Evolutionary conservation across 805 yeast species (phyloP).

Genomic region (Zygoascus ofunaensis): DNA sequence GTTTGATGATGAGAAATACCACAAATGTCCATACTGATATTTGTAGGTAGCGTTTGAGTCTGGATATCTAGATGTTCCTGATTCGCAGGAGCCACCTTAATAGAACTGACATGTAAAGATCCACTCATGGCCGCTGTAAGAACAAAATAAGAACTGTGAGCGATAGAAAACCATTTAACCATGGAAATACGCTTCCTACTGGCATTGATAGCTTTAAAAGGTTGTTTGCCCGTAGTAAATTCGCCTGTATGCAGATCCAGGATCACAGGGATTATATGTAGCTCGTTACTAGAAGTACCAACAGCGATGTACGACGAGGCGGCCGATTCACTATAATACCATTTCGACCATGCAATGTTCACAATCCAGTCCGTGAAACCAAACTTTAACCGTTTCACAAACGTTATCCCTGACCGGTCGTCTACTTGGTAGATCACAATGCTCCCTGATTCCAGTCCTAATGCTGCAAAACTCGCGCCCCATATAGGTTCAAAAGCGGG

Average conservation of each 20-base stretch:
- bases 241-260: background rate
- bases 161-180: background rate
- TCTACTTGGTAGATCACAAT: conserved; percentile 8
- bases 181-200: background rate
- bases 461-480: conserved; percentile 17
- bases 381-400: background rate
- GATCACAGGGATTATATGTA: background rate
- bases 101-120: background rate
- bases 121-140: background rate
- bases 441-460: conserved; percentile 17
- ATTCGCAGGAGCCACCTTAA: too few relatives aligned
- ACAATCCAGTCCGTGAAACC: conserved; percentile 7
- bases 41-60: background rate
- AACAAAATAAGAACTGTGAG: background rate
- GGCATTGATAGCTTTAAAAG: too few relatives aligned
- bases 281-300: background rate
- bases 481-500: conserved; percentile 5
- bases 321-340: background rate
- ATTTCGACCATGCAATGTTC: conserved; percentile 10
- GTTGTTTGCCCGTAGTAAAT: background rate
- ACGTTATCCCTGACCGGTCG: background rate
- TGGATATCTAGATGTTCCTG: background rate
- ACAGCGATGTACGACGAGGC: background rate
- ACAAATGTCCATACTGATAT: conserved; percentile 1
- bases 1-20: too few relatives aligned